A percentile compares a stretch with the other conserved stretches of the same genome.
Conservation (phyloP, 257 asterid species). For the Solanum peruvianum region DNA sequence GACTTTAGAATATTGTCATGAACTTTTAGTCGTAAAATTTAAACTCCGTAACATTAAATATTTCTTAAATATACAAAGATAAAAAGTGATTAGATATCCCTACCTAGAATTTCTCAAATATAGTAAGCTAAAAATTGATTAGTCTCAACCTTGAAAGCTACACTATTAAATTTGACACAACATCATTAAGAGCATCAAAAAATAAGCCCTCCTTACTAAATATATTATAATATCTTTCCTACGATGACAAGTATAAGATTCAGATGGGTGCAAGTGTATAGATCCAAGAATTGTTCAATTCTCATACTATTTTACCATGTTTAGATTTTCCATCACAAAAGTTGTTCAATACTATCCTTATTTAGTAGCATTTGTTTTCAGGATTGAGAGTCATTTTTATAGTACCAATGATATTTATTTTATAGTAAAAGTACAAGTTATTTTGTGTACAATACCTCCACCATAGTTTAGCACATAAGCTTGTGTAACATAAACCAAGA, state of each 20-base stretch:
- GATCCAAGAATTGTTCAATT: too few species aligned
- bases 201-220: background rate
- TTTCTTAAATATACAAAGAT: too few species aligned
- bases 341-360: background rate
- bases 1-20: too few species aligned
- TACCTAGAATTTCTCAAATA: too few species aligned
- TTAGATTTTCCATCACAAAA: background rate
- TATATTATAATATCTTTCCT: background rate
- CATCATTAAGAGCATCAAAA: background rate
- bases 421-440: background rate
- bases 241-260: too few species aligned
- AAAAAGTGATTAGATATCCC: too few species aligned
- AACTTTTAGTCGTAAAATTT: too few species aligned
- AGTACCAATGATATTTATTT: background rate
- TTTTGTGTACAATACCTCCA: background rate
- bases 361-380: background rate
- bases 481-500: background rate
- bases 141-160: too few species aligned
- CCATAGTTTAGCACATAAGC: background rate
- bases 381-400: background rate
- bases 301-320: too few species aligned
- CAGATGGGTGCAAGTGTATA: background rate
- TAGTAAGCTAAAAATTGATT: too few species aligned
- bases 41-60: too few species aligned
- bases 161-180: background rate